A percentile compares a stretch with the other conserved stretches of the same genome.
These are phyloP conservation scores for Arthrobotrys pseudoclavata DNA, from an alignment of 2,329 filamentous ascomycete species.

Conservation along the genomic window DNA sequence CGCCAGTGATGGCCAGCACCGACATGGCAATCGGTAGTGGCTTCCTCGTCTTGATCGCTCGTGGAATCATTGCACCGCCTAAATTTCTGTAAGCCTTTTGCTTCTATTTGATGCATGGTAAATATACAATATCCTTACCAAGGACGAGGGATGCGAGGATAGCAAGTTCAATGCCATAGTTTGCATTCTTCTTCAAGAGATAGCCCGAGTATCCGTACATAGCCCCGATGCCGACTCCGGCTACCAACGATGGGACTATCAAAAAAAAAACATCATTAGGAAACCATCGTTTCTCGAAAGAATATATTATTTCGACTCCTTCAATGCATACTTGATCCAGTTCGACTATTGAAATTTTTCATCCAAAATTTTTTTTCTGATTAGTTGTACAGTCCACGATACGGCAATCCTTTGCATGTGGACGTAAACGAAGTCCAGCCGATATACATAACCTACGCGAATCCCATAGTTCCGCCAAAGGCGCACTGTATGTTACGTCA, in stretches of 20 bases:
- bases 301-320: not conserved
- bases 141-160: conserved; percentile 88
- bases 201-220: conserved; percentile 84
- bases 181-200: conserved; percentile 79
- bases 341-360: conserved; percentile 71
- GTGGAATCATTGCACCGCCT: conserved; percentile 82
- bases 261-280: conserved; percentile 14
- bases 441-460: conserved; percentile 67
- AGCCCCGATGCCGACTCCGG: conserved; percentile 84
- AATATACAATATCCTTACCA: conserved; percentile 65
- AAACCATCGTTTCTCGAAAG: not conserved
- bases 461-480: conserved; percentile 88
- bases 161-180: conserved; percentile 90
- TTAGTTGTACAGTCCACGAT: not conserved
- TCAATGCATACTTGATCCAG: conserved; percentile 75
- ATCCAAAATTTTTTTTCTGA: not conserved
- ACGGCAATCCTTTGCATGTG: not conserved
- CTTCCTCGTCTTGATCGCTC: conserved; percentile 86
- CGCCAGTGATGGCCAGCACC: conserved; percentile 80
- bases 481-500: conserved; percentile 72
- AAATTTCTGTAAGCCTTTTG: not conserved
- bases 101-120: not conserved
- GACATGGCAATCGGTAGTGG: conserved; percentile 85
- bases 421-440: not conserved
- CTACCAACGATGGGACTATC: conserved; percentile 78